phyloP scores from a whole-genome alignment of 164 flowering plant genomes.

The Vitis rotundifolia region DNA sequence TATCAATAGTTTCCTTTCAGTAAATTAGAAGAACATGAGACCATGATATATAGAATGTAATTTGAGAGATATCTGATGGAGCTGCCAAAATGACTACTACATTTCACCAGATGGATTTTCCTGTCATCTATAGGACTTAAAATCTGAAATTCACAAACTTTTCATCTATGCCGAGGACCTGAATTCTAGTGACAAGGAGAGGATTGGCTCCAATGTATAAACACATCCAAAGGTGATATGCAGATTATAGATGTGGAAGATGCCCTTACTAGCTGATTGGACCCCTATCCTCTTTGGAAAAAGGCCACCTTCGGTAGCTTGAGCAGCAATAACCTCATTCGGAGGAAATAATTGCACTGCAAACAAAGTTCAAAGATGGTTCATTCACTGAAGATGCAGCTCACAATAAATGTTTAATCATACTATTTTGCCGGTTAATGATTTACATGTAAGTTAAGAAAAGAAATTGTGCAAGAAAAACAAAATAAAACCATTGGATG shows the following conservation, averaged over 20 bases:
- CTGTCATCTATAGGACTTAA: no score
- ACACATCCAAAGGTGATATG: not conserved
- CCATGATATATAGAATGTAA: no score
- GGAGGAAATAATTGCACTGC: conserved; percentile 1
- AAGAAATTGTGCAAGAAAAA: not conserved
- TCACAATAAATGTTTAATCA: not conserved
- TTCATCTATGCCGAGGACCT: not conserved
- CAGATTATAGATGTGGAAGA: not conserved
- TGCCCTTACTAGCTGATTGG: not conserved
- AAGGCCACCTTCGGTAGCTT: not conserved
- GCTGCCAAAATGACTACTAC: no score
- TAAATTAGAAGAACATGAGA: no score
- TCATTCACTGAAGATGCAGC: not conserved
- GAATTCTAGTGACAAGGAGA: not conserved
- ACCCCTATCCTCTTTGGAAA: not conserved
- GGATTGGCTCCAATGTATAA: not conserved
- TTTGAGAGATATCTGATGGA: no score
- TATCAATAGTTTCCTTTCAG: no score
- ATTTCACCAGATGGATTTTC: no score
- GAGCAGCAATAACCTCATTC: not conserved
- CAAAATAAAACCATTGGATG: not conserved
- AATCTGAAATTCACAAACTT: no score
- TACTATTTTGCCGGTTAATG: not conserved
- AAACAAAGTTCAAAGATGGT: not conserved
- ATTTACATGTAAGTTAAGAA: not conserved